Evolutionary conservation across 177 flowering plant genomes (phyloP).

Genomic region (Vitis hybrid): DNA sequence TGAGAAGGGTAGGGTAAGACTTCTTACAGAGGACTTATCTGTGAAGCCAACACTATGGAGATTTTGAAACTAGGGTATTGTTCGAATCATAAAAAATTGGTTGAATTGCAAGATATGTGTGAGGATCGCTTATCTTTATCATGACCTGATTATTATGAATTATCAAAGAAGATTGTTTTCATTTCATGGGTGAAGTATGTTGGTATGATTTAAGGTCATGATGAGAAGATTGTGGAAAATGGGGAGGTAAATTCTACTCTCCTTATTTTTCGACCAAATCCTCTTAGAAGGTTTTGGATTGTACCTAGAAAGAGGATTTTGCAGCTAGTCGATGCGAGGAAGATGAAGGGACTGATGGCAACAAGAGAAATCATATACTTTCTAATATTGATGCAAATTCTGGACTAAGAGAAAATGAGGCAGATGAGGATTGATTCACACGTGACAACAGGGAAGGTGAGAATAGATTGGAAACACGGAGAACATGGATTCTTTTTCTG

Average conservation of each 20-base stretch:
- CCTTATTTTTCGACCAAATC: conserved; percentile 48
- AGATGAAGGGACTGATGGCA: conserved; percentile 24
- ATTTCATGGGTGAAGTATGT: conserved; percentile 42
- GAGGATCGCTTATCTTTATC: conserved; percentile 73
- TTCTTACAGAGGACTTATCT: conserved; percentile 56
- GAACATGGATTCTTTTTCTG: too few species aligned
- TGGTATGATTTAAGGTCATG: conserved; percentile 32
- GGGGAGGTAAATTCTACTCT: conserved; percentile 32
- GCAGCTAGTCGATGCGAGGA: conserved; percentile 23
- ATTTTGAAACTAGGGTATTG: conserved; percentile 72
- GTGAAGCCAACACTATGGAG: conserved; percentile 75
- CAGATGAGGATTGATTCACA: conserved; percentile 16
- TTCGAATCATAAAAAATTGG: conserved; percentile 53
- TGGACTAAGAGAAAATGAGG: conserved; percentile 18
- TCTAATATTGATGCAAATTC: conserved; percentile 25
- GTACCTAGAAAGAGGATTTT: conserved; percentile 40
- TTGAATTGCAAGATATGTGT: conserved; percentile 57
- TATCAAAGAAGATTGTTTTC: conserved; percentile 26
- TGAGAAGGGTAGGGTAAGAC: conserved; percentile 7
- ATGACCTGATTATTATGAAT: conserved; percentile 15
- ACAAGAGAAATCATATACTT: conserved; percentile 24
- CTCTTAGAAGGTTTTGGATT: conserved; percentile 54
- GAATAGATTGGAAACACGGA: too few species aligned
- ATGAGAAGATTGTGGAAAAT: conserved; percentile 25
- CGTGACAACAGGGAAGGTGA: too few species aligned